Conservation (phyloP, 129 eudicot genomes). For the Logfia minima region DNA sequence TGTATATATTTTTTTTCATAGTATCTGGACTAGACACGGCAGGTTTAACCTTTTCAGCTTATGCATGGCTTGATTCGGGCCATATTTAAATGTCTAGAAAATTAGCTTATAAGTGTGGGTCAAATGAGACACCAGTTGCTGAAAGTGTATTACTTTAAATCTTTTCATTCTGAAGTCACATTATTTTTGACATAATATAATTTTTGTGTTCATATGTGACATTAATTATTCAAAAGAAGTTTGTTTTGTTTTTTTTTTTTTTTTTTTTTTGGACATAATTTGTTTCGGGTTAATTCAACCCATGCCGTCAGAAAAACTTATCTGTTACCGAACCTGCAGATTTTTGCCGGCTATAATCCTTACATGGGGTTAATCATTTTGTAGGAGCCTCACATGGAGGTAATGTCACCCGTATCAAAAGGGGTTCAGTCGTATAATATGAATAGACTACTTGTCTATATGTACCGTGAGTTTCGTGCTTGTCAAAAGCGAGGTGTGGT, state of each 20-base stretch:
- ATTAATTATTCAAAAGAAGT: neutral
- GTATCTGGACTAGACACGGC: neutral
- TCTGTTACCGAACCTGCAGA: neutral
- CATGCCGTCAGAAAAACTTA: neutral
- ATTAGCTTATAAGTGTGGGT: no score
- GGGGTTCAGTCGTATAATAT: constrained; percentile 62
- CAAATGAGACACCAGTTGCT: no score
- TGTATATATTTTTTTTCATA: neutral
- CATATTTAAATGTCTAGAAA: neutral
- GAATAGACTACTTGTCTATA: constrained; percentile 79
- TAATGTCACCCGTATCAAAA: constrained; percentile 86
- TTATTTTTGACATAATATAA: neutral
- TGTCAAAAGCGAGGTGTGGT: constrained; percentile 77
- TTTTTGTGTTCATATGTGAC: neutral
- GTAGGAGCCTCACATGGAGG: constrained; percentile 97
- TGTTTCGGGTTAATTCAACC: neutral
- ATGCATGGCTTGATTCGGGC: neutral
- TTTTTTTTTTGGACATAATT: neutral
- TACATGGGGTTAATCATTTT: constrained; percentile 7
- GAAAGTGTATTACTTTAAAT: neutral
- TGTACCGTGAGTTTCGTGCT: constrained; percentile 89
- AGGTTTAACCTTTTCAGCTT: neutral
- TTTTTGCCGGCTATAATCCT: neutral
- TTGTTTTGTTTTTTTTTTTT: neutral
- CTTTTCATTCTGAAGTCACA: neutral